phyloP scores from a whole-genome alignment of 2,329 filamentous ascomycete genomes.

The Stemphylium beticola region DNA sequence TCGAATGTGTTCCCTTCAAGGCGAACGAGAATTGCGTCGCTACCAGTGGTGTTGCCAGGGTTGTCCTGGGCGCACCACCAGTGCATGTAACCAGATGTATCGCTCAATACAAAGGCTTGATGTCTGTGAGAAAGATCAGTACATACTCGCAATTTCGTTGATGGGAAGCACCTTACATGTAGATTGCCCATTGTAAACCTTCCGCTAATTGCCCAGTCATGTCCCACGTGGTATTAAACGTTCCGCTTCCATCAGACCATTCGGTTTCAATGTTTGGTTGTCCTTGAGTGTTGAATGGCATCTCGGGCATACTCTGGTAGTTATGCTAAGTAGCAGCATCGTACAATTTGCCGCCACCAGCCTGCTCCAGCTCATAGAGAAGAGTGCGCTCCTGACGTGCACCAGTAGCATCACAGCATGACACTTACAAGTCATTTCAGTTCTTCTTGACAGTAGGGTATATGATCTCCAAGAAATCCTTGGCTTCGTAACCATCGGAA shows the following conservation, averaged over 20 bases:
- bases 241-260: constrained; percentile 51
- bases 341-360: constrained; percentile 45
- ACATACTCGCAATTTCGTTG: constrained; percentile 25
- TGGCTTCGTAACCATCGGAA: constrained; percentile 54
- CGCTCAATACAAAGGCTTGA: constrained; percentile 11
- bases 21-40: constrained; percentile 23
- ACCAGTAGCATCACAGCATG: constrained; percentile 53
- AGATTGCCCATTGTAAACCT: constrained; percentile 61
- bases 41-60: constrained; percentile 32
- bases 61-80: constrained; percentile 53
- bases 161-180: constrained; percentile 45
- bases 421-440: constrained; percentile 42
- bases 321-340: constrained; percentile 49
- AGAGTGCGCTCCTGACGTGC: constrained; percentile 10
- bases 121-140: constrained; percentile 28
- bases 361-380: constrained; percentile 37
- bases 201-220: constrained; percentile 54
- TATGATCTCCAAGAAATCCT: constrained; percentile 57
- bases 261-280: constrained; percentile 60
- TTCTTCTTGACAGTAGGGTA: constrained; percentile 44
- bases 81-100: constrained; percentile 57
- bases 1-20: constrained; percentile 35
- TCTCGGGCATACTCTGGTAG: constrained; percentile 50
- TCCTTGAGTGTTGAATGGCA: constrained; percentile 48
- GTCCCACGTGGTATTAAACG: constrained; percentile 53